Percentiles rank a stretch among this genome's conserved stretches.
These are phyloP conservation scores for Brasenia schreberi DNA, from an alignment of 164 flowering plant species.

Conservation along the genomic window DNA sequence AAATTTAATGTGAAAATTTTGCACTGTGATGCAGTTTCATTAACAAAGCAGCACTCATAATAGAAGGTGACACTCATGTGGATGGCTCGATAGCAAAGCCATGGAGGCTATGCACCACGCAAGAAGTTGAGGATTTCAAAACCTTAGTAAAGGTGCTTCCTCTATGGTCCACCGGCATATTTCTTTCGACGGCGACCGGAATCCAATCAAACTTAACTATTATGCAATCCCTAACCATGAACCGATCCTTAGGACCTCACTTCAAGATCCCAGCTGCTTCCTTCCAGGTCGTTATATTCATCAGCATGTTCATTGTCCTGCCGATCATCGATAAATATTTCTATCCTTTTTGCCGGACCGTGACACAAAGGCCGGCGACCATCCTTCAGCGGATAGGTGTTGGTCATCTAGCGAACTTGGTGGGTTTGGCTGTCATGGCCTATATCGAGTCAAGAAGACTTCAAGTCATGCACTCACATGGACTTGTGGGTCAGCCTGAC, in stretches of 20 bases:
- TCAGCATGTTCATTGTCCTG: slow-evolving; percentile 27
- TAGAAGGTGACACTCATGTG: slow-evolving; percentile 16
- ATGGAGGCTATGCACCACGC: slow-evolving; percentile 46
- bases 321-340: slow-evolving; percentile 31
- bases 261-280: slow-evolving; percentile 60
- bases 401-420: slow-evolving; percentile 39
- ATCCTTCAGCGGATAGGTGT: slow-evolving; percentile 44
- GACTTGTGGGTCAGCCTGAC: slow-evolving; percentile 6
- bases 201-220: slow-evolving; percentile 28
- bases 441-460: slow-evolving; percentile 40
- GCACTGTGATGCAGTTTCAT: slow-evolving; percentile 25
- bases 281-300: slow-evolving; percentile 20
- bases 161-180: slow-evolving; percentile 35
- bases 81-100: slow-evolving; percentile 24
- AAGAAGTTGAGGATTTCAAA: slow-evolving; percentile 66
- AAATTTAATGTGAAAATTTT: too few relatives aligned
- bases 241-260: slow-evolving; percentile 40
- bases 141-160: slow-evolving; percentile 42
- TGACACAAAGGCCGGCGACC: slow-evolving; percentile 15
- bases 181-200: slow-evolving; percentile 34
- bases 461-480: slow-evolving; percentile 8
- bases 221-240: slow-evolving; percentile 55
- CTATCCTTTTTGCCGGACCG: slow-evolving; percentile 24
- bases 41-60: slow-evolving; percentile 39
- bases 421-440: slow-evolving; percentile 36